Percentiles rank a stretch among this genome's conserved stretches.
Evolutionary conservation across 805 yeast genomes (phyloP).

Genomic region (Candida ulmi): DNA sequence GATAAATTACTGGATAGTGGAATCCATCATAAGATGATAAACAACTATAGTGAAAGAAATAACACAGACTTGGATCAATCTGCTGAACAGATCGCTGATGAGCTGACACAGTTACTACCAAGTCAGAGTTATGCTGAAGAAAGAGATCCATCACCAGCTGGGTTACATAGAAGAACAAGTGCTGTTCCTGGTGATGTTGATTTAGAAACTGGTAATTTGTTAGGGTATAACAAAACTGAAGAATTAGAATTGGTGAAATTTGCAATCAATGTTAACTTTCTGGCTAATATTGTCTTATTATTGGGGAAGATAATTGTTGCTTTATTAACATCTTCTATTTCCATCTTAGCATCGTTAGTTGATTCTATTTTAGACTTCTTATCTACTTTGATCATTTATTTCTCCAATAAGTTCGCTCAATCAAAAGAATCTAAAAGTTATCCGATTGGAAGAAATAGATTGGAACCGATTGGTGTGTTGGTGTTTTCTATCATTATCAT

Average conservation of each 20-base stretch:
- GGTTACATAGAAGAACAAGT: conserved; percentile 20
- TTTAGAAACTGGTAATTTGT: conserved; percentile 48
- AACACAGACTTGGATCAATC: conserved; percentile 14
- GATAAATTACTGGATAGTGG: conserved; percentile 69
- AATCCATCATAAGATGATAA: conserved; percentile 57
- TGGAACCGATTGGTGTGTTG: conserved; percentile 76
- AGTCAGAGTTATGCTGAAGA: conserved; percentile 1
- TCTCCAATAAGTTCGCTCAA: conserved; percentile 47
- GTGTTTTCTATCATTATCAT: conserved; percentile 69
- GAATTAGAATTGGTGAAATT: conserved; percentile 39
- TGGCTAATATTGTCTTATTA: conserved; percentile 52
- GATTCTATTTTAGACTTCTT: conserved; percentile 72
- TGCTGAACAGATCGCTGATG: not conserved
- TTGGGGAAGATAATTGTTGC: conserved; percentile 58
- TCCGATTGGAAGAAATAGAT: conserved; percentile 68
- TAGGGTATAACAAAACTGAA: conserved; percentile 42
- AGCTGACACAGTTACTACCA: not conserved
- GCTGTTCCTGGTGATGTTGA: conserved; percentile 60
- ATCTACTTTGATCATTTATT: conserved; percentile 67
- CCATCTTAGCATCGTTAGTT: conserved; percentile 72
- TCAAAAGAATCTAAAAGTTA: conserved; percentile 42
- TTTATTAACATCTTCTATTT: conserved; percentile 61
- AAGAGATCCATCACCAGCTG: not conserved
- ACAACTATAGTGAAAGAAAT: conserved; percentile 38
- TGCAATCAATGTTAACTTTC: conserved; percentile 62